Conservation (phyloP, 2,329 filamentous ascomycete species). For the Bimuria novae-zelandiae region DNA sequence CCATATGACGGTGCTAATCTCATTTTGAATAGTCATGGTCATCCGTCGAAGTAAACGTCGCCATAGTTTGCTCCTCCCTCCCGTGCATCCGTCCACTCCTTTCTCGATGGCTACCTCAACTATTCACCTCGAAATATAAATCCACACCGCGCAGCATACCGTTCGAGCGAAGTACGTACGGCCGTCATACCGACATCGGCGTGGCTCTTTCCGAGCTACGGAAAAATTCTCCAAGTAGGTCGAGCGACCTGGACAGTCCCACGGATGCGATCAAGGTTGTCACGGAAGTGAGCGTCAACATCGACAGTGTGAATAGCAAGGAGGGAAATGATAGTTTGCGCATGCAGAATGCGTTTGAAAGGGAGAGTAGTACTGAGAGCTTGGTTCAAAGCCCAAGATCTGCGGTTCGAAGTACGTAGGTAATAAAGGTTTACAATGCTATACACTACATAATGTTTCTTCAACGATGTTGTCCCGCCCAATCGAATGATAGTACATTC, state of each 20-base stretch:
- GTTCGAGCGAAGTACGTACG: not conserved
- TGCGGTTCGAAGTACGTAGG: too few species aligned
- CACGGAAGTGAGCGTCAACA: not conserved
- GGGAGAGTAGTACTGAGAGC: not conserved
- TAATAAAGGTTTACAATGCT: too few species aligned
- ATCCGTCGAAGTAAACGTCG: slow-evolving; percentile 36
- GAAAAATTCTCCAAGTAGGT: not conserved
- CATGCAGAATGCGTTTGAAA: not conserved
- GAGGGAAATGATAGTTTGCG: not conserved
- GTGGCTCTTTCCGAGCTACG: not conserved
- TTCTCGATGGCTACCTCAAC: slow-evolving; percentile 24
- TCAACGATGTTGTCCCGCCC: too few species aligned
- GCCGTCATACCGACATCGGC: not conserved
- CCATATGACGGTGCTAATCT: not conserved
- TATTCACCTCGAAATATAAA: not conserved
- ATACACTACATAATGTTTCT: too few species aligned
- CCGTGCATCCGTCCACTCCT: slow-evolving; percentile 35
- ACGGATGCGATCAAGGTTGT: not conserved
- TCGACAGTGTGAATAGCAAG: not conserved
- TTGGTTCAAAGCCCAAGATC: too few species aligned
- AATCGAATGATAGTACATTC: too few species aligned
- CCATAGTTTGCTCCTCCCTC: slow-evolving; percentile 41
- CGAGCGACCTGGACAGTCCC: not conserved
- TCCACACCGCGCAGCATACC: not conserved
- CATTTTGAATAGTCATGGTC: slow-evolving; percentile 23